Evolutionary conservation across 768 basidiomycete genomes (phyloP), one percentile per base, ranked within the genome.

Genomic region (Suillus plorans): DNA sequence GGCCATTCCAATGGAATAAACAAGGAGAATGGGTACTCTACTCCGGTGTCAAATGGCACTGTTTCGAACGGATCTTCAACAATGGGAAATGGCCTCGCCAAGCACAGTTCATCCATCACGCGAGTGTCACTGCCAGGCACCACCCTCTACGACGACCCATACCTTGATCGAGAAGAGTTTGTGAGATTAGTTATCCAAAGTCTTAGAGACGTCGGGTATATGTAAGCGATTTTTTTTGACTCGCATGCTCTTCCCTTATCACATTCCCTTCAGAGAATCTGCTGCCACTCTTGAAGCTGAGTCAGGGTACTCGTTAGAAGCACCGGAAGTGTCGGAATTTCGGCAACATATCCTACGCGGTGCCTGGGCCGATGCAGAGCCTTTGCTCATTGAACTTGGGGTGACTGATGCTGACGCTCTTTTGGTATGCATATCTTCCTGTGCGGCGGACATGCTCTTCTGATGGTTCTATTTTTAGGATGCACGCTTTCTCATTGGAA

Each of bases 241-340:
- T 65, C 52, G 36, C 52, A 61, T 60, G 53, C 37, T 60, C 34
- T 50, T 63, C 57, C 69, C 66, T n/a, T 52, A 62, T 71, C 64
- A 66, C 47, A 64, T 65, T 49, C 55, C 64, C 37, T 69, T 65
- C 72, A 98, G 95, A 65, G 91, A 95, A 80, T 90, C 94, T 31
- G 95, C 95, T 31, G 85, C 89, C 20, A 91, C 90, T 2, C 83
- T 98, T 61, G 94, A 97, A 78, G 91, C 89, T 5, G 95, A 98
- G 78, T 97, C 95, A 9, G 96, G 95, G 7, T 97, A 93, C 77
- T 80, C 86, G 45, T 85, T 96, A 80, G 95, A 97, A 73, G 82
- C 87, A 25, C 78, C 85, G 18, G 84, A 90, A 66, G 94, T 96
- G 6, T 81, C 89, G 3, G 85, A 90, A 64, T 96, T 98, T 74